These are phyloP conservation scores for Aspergillus vadensis DNA, from an alignment of 2,329 filamentous ascomycete species.

Conservation along the genomic window DNA sequence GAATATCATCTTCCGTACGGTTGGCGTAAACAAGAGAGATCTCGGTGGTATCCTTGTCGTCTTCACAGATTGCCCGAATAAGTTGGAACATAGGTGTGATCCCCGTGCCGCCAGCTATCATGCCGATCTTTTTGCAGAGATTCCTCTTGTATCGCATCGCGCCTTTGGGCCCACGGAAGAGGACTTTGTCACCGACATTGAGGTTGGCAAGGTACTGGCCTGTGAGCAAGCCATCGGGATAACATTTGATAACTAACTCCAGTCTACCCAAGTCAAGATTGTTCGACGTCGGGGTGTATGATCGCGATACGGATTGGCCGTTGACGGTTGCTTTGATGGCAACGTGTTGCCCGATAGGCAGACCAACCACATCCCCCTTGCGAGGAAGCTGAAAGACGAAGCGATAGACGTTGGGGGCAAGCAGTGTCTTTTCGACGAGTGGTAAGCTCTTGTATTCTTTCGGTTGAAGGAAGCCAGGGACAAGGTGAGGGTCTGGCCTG, in stretches of 20 bases:
- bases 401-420: constrained; percentile 41
- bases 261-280: constrained; percentile 36
- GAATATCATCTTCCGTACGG: constrained; percentile 60
- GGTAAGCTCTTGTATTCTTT: constrained; percentile 52
- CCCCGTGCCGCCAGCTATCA: constrained; percentile 44
- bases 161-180: constrained; percentile 42
- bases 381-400: constrained; percentile 53
- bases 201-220: constrained; percentile 36
- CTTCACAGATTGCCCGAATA: constrained; percentile 65
- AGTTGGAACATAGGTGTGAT: constrained; percentile 61
- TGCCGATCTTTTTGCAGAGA: constrained; percentile 37
- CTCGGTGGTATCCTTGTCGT: constrained; percentile 59
- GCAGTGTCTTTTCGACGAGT: constrained; percentile 34
- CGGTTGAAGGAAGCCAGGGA: constrained; percentile 54
- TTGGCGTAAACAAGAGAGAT: constrained; percentile 63
- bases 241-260: constrained; percentile 41
- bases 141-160: constrained; percentile 35
- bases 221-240: constrained; percentile 38
- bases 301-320: constrained; percentile 51
- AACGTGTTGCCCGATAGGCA: constrained; percentile 61
- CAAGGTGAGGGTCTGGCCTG: constrained; percentile 12
- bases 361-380: constrained; percentile 49
- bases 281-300: constrained; percentile 54
- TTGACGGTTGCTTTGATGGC: constrained; percentile 54
- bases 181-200: constrained; percentile 35